phyloP scores from a whole-genome alignment of 441 rosid species.

The Pelargonium fulgidum region DNA sequence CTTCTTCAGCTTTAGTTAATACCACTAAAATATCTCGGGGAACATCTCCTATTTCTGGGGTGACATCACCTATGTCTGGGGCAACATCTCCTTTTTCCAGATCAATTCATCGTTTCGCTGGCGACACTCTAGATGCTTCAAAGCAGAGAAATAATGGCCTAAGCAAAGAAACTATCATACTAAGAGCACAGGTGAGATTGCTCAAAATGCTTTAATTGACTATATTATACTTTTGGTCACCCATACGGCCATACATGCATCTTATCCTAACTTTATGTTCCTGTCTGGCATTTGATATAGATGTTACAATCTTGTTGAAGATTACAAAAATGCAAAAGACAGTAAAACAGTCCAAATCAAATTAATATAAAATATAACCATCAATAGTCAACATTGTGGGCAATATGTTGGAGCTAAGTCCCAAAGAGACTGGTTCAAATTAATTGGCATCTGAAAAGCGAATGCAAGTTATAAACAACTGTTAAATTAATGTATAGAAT shows the following conservation, averaged over 20 bases:
- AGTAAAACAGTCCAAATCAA: too few relatives aligned
- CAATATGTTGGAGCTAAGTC: too few relatives aligned
- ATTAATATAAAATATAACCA: too few relatives aligned
- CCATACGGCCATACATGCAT: neutral
- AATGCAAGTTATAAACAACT: neutral
- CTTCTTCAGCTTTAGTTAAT: conserved; percentile 94
- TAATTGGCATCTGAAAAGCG: neutral
- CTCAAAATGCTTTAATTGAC: neutral
- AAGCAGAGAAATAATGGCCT: conserved; percentile 62
- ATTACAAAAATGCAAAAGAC: too few relatives aligned
- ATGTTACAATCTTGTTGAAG: too few relatives aligned
- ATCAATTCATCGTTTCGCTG: conserved; percentile 68
- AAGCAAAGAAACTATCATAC: conserved; percentile 68
- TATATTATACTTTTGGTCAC: neutral
- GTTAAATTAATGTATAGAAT: too few relatives aligned
- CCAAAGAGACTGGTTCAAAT: neutral
- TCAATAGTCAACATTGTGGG: too few relatives aligned
- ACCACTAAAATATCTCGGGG: conserved; percentile 78
- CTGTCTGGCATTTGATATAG: neutral
- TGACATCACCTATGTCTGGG: conserved; percentile 88
- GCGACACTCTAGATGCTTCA: conserved; percentile 73
- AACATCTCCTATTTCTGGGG: conserved; percentile 89
- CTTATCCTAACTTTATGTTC: neutral
- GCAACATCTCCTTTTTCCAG: conserved; percentile 92
- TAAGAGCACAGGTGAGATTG: conserved; percentile 67